These are phyloP conservation scores for Oemleria cerasiformis DNA, from an alignment of 306 rosid species.

Conservation along the genomic window DNA sequence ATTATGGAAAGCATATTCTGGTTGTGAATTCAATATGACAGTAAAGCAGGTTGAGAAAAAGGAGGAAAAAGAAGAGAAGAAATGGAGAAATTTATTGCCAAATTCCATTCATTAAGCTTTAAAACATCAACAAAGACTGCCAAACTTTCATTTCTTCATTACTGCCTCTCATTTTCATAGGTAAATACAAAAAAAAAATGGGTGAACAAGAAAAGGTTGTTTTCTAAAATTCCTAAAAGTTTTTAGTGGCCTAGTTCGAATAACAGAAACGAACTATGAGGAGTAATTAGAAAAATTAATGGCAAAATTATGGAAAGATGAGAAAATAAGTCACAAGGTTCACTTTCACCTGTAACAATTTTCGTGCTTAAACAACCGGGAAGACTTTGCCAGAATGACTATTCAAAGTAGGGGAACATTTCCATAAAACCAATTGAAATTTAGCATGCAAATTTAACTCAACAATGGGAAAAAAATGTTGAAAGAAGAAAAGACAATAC, in stretches of 20 bases:
- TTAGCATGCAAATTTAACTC: neutral
- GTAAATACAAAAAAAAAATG: neutral
- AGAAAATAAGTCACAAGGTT: neutral
- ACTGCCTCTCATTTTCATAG: neutral
- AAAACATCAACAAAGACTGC: neutral
- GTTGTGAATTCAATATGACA: neutral
- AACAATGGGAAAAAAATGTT: slow-evolving; percentile 1
- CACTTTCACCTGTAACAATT: neutral
- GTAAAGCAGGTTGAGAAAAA: neutral
- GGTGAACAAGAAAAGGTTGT: neutral
- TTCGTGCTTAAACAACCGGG: neutral
- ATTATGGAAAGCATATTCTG: neutral
- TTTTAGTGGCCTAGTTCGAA: neutral
- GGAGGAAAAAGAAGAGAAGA: neutral
- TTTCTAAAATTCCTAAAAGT: neutral
- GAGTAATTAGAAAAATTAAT: neutral
- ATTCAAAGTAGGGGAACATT: neutral
- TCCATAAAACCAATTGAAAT: neutral
- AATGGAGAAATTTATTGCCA: neutral
- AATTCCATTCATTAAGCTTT: neutral
- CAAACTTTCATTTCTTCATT: neutral
- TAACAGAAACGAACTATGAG: neutral
- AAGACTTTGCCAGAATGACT: neutral
- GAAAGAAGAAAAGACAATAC: slow-evolving; percentile 32
- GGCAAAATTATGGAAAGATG: neutral